phyloP scores from a whole-genome alignment of 352 stramenopile species.

The Globisporangium apiculatum region DNA sequence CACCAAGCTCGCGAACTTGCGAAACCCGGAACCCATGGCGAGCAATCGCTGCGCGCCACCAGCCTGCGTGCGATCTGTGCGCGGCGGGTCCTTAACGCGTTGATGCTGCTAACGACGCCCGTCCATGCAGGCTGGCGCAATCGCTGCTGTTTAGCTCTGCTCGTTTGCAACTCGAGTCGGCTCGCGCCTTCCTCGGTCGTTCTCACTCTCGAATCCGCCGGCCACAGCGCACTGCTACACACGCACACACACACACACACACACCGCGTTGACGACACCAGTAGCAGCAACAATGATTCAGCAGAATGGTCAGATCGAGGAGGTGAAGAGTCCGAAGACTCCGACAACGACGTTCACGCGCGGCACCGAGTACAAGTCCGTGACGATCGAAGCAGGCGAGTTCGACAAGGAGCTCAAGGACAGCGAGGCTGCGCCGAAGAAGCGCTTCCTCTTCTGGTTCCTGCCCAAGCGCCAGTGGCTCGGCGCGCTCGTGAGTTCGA shows the following conservation, averaged over 20 bases:
- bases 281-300: not conserved
- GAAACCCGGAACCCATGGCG: not conserved
- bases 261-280: not conserved
- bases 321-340: not conserved
- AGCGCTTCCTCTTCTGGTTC: conserved; percentile 45
- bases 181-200: not conserved
- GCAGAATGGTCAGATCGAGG: not conserved
- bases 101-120: not conserved
- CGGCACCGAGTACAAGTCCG: conserved; percentile 16
- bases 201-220: conserved; percentile 1
- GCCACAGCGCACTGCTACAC: not conserved
- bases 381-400: conserved; percentile 17
- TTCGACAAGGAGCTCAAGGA: conserved; percentile 32
- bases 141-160: too few species aligned
- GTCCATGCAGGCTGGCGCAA: too few species aligned
- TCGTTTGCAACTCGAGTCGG: not conserved
- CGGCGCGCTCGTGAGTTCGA: conserved; percentile 24
- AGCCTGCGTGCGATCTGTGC: too few species aligned
- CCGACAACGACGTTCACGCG: conserved; percentile 3
- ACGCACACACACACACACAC: not conserved
- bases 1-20: not conserved
- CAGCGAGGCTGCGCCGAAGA: conserved; percentile 1
- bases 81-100: not conserved
- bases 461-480: conserved; percentile 49
- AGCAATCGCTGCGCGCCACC: not conserved